Conservation (phyloP, 805 yeast genomes). For the Sungouiella thailandica region DNA sequence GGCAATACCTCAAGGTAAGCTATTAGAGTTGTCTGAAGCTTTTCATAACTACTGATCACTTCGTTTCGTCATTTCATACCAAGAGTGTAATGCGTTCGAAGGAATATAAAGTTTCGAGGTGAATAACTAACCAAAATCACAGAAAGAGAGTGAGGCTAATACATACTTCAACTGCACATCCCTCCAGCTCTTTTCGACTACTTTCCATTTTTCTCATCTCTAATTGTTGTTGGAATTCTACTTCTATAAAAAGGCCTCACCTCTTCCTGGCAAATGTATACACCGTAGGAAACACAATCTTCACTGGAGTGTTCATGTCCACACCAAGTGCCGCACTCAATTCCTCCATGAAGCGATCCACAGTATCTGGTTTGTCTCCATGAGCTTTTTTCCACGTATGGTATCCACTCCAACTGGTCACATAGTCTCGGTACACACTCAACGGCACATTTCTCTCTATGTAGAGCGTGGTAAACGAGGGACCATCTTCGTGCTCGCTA, state of each 20-base stretch:
- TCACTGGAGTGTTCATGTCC: slow-evolving; percentile 36
- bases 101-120: no score
- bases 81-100: no score
- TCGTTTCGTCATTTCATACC: no score
- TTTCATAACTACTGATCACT: no score
- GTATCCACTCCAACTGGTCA: slow-evolving; percentile 36
- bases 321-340: slow-evolving; percentile 42
- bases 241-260: slow-evolving; percentile 1
- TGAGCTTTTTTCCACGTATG: slow-evolving; percentile 33
- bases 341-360: slow-evolving; percentile 42
- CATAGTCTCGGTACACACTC: slow-evolving; percentile 21
- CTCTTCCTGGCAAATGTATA: slow-evolving; percentile 42
- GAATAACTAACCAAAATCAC: no score
- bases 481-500: slow-evolving; percentile 16
- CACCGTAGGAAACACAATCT: slow-evolving; percentile 53
- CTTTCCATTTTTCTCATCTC: no score
- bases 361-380: slow-evolving; percentile 39
- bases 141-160: no score
- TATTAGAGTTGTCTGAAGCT: no score
- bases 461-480: slow-evolving; percentile 16
- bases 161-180: no score
- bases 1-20: no score
- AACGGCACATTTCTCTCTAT: slow-evolving; percentile 18
- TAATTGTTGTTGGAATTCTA: no score
- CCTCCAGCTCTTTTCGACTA: no score